Evolutionary conservation across 106 monocot genomes (phyloP), one percentile per base, ranked within the genome.

Genomic region (Dendrobium huoshanense): DNA sequence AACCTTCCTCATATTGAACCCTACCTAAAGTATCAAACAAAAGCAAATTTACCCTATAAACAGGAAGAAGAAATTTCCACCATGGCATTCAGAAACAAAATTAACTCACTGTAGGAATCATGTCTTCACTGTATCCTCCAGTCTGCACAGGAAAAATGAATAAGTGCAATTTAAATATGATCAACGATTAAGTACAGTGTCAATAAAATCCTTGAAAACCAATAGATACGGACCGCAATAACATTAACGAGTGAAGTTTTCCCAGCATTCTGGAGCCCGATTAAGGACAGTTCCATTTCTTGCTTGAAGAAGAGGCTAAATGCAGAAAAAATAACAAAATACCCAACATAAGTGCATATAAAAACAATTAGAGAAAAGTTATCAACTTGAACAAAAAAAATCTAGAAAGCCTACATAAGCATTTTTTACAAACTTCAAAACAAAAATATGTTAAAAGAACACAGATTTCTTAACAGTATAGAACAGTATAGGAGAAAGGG

Each of bases 221-320:
- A 20, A 83, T 9, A 81, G 37, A 47, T 73, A 82, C 91, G 22
- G 84, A 98, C 97, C 75, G 97, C 97, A 83, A 98, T 85, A 78
- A 98, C 97, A 81, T 98, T 98, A 73, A 98, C 97, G 42, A 98
- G 88, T 15, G 97, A 98, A 37, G 97, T 98, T 87, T 98, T 98
- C 81, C 97, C 97, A 44, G 97, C 97, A 88, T 98, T 98, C 56
- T 98, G 94, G 55, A 98, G 90, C 41, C 97, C 97, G 51, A 98
- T 98, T 77, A 98, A 83, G 18, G 97, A 98, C 5, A 98, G 80
- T 73, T 98, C 97, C 97, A 98, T 94, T 81, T 98, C 94, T 85
- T 98, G 94, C 89, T 98, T 98, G 88, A 98, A 98, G 79, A 98
- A 98, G 29, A 98, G 91, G 87, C 97, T 98, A 83, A 83, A 84